Conservation (phyloP, 2,329 filamentous ascomycete genomes). For the Trichophyton mentagrophytes region DNA sequence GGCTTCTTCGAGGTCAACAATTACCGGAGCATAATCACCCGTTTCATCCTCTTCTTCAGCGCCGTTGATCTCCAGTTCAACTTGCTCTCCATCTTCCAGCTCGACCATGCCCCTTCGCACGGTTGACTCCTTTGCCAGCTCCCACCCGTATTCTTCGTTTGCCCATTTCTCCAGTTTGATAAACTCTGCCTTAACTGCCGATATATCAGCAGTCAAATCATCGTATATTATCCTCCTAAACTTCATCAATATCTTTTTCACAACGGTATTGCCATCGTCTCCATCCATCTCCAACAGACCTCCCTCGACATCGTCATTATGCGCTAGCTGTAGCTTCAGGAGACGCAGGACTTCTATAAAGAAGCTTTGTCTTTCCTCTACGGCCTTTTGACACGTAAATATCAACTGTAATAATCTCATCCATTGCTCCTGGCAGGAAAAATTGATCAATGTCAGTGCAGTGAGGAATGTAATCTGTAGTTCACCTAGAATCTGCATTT, state of each 20-base stretch:
- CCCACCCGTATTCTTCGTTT: slow-evolving; percentile 45
- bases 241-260: slow-evolving; percentile 40
- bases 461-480: slow-evolving; percentile 52
- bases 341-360: slow-evolving; percentile 41
- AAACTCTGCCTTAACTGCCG: slow-evolving; percentile 39
- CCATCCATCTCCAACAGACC: slow-evolving; percentile 47
- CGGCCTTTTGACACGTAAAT: slow-evolving; percentile 43
- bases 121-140: slow-evolving; percentile 40
- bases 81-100: slow-evolving; percentile 50
- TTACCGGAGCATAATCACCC: slow-evolving; percentile 50
- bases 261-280: slow-evolving; percentile 40
- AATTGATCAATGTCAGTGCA: slow-evolving; percentile 52
- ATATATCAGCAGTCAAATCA: slow-evolving; percentile 20
- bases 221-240: slow-evolving; percentile 40
- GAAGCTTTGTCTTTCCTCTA: slow-evolving; percentile 36
- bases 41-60: slow-evolving; percentile 50
- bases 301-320: slow-evolving; percentile 47
- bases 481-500: slow-evolving; percentile 41
- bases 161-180: slow-evolving; percentile 44
- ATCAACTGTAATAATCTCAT: slow-evolving; percentile 45
- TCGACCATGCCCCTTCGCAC: slow-evolving; percentile 46
- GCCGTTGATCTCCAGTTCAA: slow-evolving; percentile 45
- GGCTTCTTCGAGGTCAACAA: slow-evolving; percentile 40
- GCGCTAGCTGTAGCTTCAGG: slow-evolving; percentile 41
- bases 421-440: slow-evolving; percentile 54